These are phyloP conservation scores for Papiliotrema laurentii DNA, from an alignment of 1,284 basidiomycete species.

Conservation along the genomic window DNA sequence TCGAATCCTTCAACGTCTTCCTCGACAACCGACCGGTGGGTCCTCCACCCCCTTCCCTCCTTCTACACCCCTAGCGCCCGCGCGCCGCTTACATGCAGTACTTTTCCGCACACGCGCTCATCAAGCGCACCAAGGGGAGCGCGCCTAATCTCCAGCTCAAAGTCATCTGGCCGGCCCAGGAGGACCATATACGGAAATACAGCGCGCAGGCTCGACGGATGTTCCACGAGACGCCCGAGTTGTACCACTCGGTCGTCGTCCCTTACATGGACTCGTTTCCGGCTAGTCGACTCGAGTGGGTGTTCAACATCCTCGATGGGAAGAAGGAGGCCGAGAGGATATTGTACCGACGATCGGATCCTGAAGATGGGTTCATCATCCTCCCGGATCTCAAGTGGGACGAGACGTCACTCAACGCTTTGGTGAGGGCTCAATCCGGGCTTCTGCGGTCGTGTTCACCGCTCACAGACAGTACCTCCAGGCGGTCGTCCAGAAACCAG, in stretches of 20 bases:
- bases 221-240: constrained; percentile 71
- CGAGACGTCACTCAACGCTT: constrained; percentile 55
- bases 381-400: constrained; percentile 96
- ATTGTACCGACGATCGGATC: constrained; percentile 59
- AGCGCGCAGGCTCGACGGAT: constrained; percentile 67
- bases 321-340: constrained; percentile 73
- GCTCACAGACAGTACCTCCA: constrained; percentile 60
- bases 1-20: constrained; percentile 30
- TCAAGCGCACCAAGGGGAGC: constrained; percentile 10
- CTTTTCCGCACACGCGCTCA: constrained; percentile 42
- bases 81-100: constrained; percentile 30
- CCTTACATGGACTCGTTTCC: constrained; percentile 76
- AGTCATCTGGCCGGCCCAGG: constrained; percentile 74
- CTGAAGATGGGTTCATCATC: constrained; percentile 65
- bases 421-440: too few relatives aligned
- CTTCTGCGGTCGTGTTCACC: neutral
- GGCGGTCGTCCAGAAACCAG: constrained; percentile 59
- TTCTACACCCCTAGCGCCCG: constrained; percentile 15
- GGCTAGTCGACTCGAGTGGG: constrained; percentile 74
- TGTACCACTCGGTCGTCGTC: constrained; percentile 65
- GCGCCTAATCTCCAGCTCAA: constrained; percentile 53
- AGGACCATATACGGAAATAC: constrained; percentile 82
- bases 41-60: constrained; percentile 50
- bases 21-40: constrained; percentile 38
- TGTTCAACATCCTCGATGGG: constrained; percentile 78